Percentiles rank a stretch among this genome's conserved stretches.
Evolutionary conservation across 257 asterid genomes (phyloP).

Genomic region (Lycium barbarum): DNA sequence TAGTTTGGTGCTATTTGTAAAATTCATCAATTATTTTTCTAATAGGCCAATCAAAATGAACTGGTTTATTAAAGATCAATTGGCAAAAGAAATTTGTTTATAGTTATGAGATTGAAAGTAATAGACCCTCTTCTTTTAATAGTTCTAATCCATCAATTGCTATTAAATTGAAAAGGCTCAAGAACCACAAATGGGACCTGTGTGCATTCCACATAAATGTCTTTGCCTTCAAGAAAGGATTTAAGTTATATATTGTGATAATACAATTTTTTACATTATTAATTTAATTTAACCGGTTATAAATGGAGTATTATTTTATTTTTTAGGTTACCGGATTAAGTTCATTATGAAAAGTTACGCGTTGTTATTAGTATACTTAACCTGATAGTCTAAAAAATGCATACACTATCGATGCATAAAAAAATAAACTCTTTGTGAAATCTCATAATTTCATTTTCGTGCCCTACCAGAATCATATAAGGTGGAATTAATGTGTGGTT

Average conservation of each 20-base stretch:
- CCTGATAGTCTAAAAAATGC: too few species aligned
- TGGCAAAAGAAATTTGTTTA: too few species aligned
- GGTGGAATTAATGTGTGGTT: background rate
- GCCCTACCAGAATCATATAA: background rate
- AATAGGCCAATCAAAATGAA: too few species aligned
- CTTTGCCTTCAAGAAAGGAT: background rate
- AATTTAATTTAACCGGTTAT: too few species aligned
- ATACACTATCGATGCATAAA: too few species aligned
- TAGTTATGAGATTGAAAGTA: background rate
- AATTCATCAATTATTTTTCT: background rate
- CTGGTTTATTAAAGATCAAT: background rate
- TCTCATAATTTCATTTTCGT: background rate
- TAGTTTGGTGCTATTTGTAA: too few species aligned
- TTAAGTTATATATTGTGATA: background rate
- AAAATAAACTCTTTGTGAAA: background rate
- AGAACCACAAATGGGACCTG: constrained; percentile 20
- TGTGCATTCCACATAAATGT: background rate
- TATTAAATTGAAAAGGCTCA: too few species aligned
- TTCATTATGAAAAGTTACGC: too few species aligned
- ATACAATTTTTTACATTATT: too few species aligned
- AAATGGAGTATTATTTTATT: too few species aligned
- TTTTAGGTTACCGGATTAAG: too few species aligned
- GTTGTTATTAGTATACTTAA: background rate
- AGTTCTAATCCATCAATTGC: background rate
- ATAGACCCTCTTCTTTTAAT: background rate